Evolutionary conservation across 208 protist species (phyloP).

Genomic region (Porcisia deanei): DNA sequence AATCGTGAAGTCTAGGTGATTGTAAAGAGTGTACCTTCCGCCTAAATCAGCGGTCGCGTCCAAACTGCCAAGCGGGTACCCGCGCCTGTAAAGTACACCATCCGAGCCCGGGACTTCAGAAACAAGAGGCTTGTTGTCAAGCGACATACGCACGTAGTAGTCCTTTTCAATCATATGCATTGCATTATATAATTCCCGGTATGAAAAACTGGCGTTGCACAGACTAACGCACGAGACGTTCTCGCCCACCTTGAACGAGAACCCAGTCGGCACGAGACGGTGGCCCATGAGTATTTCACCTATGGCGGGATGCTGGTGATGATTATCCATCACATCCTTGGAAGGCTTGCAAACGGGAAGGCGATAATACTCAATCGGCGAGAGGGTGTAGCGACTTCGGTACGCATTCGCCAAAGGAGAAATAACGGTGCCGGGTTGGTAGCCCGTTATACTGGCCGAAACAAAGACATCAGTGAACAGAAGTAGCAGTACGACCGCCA

Average conservation of each 20-base stretch:
- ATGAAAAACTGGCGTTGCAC: conserved; percentile 29
- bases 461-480: conserved; percentile 1
- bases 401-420: conserved; percentile 87
- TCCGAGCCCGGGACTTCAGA: background rate
- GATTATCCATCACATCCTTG: conserved; percentile 24
- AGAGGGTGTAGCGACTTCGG: conserved; percentile 79
- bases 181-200: conserved; percentile 26
- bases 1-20: conserved; percentile 75
- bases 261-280: conserved; percentile 92
- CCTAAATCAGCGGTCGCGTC: background rate
- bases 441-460: conserved; percentile 10
- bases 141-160: conserved; percentile 67
- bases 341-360: conserved; percentile 87
- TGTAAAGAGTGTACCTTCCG: conserved; percentile 36
- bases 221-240: conserved; percentile 43
- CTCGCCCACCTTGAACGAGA: conserved; percentile 45
- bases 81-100: conserved; percentile 10
- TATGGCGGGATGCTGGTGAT: conserved; percentile 81
- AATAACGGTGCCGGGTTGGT: conserved; percentile 17
- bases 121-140: conserved; percentile 66
- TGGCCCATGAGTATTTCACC: conserved; percentile 95
- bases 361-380: conserved; percentile 95
- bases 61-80: conserved; percentile 39
- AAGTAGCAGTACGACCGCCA: conserved; percentile 14
- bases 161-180: conserved; percentile 45